phyloP scores from a whole-genome alignment of 1,139 yeast species.

The Yamadazyma taylorii region DNA sequence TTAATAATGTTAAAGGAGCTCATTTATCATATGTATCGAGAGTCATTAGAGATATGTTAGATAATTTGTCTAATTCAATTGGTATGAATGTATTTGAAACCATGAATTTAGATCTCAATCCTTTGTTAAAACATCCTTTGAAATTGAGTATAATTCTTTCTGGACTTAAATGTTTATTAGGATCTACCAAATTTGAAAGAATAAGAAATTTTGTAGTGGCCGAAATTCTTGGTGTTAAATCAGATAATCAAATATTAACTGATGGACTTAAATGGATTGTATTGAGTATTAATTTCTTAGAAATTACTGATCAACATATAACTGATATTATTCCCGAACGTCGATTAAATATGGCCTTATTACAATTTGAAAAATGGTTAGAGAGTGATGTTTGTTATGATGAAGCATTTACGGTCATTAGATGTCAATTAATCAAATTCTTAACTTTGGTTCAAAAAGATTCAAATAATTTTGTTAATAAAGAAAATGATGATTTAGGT shows the following conservation, averaged over 20 bases:
- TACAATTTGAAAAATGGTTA: slow-evolving; percentile 53
- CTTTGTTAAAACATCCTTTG: slow-evolving; percentile 32
- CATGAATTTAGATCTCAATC: slow-evolving; percentile 29
- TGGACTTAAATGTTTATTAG: slow-evolving; percentile 33
- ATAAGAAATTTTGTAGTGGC: slow-evolving; percentile 64
- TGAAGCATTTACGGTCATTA: slow-evolving; percentile 45
- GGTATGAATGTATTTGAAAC: slow-evolving; percentile 26
- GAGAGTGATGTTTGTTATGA: slow-evolving; percentile 66
- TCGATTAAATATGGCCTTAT: slow-evolving; percentile 60
- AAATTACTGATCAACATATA: slow-evolving; percentile 24
- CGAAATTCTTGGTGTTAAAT: slow-evolving; percentile 57
- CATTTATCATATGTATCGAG: slow-evolving; percentile 27
- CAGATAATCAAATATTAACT: slow-evolving; percentile 29
- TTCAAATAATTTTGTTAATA: slow-evolving; percentile 16
- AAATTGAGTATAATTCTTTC: slow-evolving; percentile 39
- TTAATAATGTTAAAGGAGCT: slow-evolving; percentile 10
- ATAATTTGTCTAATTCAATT: slow-evolving; percentile 28
- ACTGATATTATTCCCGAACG: slow-evolving; percentile 53
- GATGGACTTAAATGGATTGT: slow-evolving; percentile 50
- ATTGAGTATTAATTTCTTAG: slow-evolving; percentile 50
- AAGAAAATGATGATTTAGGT: slow-evolving; percentile 21
- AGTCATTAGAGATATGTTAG: slow-evolving; percentile 22
- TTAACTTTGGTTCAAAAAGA: slow-evolving; percentile 27
- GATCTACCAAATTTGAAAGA: slow-evolving; percentile 41
- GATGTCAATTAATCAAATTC: slow-evolving; percentile 55